phyloP scores from a whole-genome alignment of 305 asterid species.

The Rubia peregrina region DNA sequence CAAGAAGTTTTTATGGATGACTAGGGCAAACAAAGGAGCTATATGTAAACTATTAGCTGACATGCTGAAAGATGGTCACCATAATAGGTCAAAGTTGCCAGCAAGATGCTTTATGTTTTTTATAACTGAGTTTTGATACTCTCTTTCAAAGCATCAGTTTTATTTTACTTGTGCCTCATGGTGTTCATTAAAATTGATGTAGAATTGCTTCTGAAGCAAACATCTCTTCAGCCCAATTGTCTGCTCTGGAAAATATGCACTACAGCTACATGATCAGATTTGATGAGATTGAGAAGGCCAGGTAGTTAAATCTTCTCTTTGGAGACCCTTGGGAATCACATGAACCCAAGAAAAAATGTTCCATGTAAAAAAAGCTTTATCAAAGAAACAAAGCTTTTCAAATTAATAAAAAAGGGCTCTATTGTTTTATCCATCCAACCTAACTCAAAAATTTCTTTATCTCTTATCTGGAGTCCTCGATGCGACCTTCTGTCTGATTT shows the following conservation, averaged over 20 bases:
- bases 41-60: not conserved
- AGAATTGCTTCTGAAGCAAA: conserved; percentile 73
- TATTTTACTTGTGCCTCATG: conserved; percentile 15
- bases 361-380: not conserved
- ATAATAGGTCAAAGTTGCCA: not conserved
- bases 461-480: conserved; percentile 6
- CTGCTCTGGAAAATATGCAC: conserved; percentile 94
- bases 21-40: not conserved
- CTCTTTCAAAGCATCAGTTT: conserved; percentile 15
- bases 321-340: not conserved
- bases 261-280: conserved; percentile 94
- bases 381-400: not conserved
- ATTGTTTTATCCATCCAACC: not conserved
- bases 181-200: conserved; percentile 23
- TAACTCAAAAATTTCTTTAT: not conserved
- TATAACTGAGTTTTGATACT: not conserved
- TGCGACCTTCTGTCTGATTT: conserved; percentile 11
- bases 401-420: not conserved
- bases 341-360: not conserved
- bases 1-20: not conserved
- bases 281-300: conserved; percentile 76
- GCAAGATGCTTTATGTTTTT: not conserved
- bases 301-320: conserved; percentile 31
- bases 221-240: conserved; percentile 52
- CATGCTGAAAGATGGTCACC: not conserved